phyloP scores from a whole-genome alignment of 2,329 filamentous ascomycete species.

The Diaporthe caulivora region DNA sequence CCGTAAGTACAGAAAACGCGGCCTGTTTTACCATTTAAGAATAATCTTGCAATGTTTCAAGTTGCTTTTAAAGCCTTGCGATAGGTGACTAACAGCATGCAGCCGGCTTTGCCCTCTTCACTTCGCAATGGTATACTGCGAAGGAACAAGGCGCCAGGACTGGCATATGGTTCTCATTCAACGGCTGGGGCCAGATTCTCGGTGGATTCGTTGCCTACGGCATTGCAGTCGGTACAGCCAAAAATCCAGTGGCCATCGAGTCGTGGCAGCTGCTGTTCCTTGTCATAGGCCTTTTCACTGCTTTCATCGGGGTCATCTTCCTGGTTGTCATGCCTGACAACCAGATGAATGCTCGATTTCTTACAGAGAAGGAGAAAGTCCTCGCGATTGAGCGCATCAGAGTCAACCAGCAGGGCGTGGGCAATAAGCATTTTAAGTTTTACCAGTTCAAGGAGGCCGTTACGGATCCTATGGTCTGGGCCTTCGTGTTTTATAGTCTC shows the following conservation, averaged over 20 bases:
- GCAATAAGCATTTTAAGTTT: slow-evolving; percentile 75
- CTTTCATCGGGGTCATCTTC: slow-evolving; percentile 60
- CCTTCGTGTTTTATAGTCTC: slow-evolving; percentile 50
- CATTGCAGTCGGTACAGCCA: slow-evolving; percentile 61
- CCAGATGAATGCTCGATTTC: slow-evolving; percentile 54
- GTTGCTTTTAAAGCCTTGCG: too few relatives aligned
- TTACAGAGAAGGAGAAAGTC: slow-evolving; percentile 71
- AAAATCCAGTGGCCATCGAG: slow-evolving; percentile 58
- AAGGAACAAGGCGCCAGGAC: slow-evolving; percentile 73
- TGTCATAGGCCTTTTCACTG: slow-evolving; percentile 64
- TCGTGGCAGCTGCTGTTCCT: slow-evolving; percentile 76
- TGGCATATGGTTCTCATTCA: slow-evolving; percentile 76
- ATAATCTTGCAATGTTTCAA: too few relatives aligned
- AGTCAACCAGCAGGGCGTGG: slow-evolving; percentile 76
- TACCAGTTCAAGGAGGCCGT: slow-evolving; percentile 66
- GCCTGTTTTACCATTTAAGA: neutral
- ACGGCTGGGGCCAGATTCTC: slow-evolving; percentile 54
- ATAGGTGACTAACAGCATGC: slow-evolving; percentile 44
- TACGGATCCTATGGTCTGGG: slow-evolving; percentile 53
- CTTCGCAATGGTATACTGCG: slow-evolving; percentile 80
- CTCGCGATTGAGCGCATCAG: slow-evolving; percentile 67
- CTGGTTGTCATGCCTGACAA: slow-evolving; percentile 61
- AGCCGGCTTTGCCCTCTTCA: slow-evolving; percentile 75
- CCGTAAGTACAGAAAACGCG: neutral
- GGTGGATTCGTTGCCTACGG: slow-evolving; percentile 56